These are phyloP conservation scores for Tuber indicum DNA, from an alignment of 495 filamentous ascomycete species.

Conservation along the genomic window DNA sequence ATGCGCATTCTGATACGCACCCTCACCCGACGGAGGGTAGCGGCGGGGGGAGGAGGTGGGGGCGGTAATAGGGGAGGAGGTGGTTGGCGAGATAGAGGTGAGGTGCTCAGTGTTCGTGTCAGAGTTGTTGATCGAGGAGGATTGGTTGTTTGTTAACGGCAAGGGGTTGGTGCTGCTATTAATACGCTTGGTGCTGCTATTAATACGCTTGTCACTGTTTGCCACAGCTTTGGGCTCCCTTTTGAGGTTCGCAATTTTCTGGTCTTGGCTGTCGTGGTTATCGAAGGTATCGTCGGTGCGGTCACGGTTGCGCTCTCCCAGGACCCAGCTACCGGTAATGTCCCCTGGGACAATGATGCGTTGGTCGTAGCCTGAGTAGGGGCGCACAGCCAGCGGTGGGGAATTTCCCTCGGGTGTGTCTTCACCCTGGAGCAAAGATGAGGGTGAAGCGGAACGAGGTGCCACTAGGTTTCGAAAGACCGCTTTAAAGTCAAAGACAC, in stretches of 20 bases:
- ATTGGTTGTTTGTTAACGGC: background rate
- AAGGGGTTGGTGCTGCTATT: background rate
- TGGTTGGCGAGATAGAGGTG: background rate
- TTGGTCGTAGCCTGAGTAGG: background rate
- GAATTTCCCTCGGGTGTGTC: background rate
- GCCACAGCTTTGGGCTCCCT: background rate
- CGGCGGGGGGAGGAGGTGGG: background rate
- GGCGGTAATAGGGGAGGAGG: background rate
- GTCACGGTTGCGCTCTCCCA: background rate
- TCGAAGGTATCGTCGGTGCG: background rate
- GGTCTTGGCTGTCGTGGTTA: background rate
- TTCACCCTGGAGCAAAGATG: background rate
- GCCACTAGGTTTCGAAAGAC: background rate
- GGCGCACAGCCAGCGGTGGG: background rate
- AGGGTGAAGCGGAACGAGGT: background rate
- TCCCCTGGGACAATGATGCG: background rate
- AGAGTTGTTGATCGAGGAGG: background rate
- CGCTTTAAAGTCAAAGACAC: background rate
- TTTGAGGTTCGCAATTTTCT: background rate
- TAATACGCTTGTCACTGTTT: background rate
- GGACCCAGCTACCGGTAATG: background rate
- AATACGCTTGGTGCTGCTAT: background rate
- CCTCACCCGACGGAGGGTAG: background rate
- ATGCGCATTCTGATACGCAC: background rate
- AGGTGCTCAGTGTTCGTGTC: background rate